These are phyloP conservation scores for Phytophthora hibernalis DNA, from an alignment of 352 stramenopile species.

Conservation along the genomic window DNA sequence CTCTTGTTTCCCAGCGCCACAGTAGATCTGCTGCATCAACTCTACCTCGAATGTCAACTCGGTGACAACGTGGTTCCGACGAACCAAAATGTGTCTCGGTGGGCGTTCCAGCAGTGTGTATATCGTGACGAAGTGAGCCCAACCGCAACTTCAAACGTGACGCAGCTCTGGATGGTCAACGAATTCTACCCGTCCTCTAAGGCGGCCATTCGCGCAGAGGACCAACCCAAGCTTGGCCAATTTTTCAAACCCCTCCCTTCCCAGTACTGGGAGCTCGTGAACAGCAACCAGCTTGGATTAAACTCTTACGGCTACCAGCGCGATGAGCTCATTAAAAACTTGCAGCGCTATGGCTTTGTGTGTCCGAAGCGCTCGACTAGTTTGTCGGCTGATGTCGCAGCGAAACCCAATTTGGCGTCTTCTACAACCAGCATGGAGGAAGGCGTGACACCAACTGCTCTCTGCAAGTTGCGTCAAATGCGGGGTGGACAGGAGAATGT, in stretches of 20 bases:
- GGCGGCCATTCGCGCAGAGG: conserved; percentile 24
- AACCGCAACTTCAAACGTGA: conserved; percentile 31
- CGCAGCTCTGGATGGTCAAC: conserved; percentile 40
- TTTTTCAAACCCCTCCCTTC: conserved; percentile 34
- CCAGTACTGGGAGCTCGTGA: conserved; percentile 40
- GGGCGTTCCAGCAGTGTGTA: conserved; percentile 47
- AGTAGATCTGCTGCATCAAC: conserved; percentile 46
- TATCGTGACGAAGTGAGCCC: conserved; percentile 31
- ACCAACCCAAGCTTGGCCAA: conserved; percentile 21
- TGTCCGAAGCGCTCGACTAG: conserved; percentile 28
- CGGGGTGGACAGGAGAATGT: background rate
- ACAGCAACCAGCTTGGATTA: conserved; percentile 35
- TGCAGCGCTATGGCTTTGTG: conserved; percentile 36
- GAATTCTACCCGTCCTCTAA: conserved; percentile 12
- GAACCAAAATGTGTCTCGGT: conserved; percentile 36
- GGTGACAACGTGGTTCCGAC: conserved; percentile 38
- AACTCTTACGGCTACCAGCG: conserved; percentile 43
- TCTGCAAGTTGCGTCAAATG: conserved; percentile 9
- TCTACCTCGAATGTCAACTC: conserved; percentile 56
- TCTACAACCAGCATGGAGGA: background rate
- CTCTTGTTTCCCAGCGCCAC: conserved; percentile 35
- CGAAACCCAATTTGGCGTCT: background rate
- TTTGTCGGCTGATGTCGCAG: conserved; percentile 1
- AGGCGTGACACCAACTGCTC: background rate
- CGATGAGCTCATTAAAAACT: conserved; percentile 36